phyloP scores from a whole-genome alignment of 176 grass and related monocot genomes.

The Oryza punctata region DNA sequence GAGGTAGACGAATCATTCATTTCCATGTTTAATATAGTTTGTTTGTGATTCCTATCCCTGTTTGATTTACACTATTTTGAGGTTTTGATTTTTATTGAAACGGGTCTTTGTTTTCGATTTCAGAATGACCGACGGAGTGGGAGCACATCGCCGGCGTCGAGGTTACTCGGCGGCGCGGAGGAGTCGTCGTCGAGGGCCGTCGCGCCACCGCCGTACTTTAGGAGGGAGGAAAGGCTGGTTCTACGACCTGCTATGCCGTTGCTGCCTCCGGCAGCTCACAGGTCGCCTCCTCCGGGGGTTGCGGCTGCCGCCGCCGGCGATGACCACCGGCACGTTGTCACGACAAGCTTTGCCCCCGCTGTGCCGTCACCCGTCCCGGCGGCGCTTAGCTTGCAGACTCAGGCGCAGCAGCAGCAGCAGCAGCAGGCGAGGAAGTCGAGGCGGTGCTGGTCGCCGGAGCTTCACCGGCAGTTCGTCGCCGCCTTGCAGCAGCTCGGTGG shows the following conservation, averaged over 20 bases:
- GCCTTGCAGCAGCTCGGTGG: slow-evolving; percentile 83
- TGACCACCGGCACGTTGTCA: neutral
- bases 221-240: slow-evolving; percentile 35
- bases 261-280: slow-evolving; percentile 11
- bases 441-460: slow-evolving; percentile 91
- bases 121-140: slow-evolving; percentile 41
- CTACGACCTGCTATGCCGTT: slow-evolving; percentile 32
- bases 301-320: slow-evolving; percentile 2
- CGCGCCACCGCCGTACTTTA: slow-evolving; percentile 10
- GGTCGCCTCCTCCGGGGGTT: slow-evolving; percentile 22
- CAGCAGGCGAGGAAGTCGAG: slow-evolving; percentile 73
- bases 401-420: slow-evolving; percentile 31
- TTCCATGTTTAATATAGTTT: neutral
- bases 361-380: slow-evolving; percentile 33
- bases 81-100: neutral
- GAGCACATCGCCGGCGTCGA: slow-evolving; percentile 38
- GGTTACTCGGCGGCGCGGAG: slow-evolving; percentile 22
- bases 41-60: neutral
- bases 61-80: neutral
- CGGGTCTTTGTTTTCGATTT: neutral
- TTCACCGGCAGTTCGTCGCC: slow-evolving; percentile 75
- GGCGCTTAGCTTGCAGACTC: slow-evolving; percentile 43
- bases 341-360: neutral
- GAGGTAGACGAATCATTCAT: slow-evolving; percentile 17
- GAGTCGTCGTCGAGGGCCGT: slow-evolving; percentile 39